Base-by-base conservation (phyloP, 306 rosid genomes). In the Vigna trinervia region DNA sequence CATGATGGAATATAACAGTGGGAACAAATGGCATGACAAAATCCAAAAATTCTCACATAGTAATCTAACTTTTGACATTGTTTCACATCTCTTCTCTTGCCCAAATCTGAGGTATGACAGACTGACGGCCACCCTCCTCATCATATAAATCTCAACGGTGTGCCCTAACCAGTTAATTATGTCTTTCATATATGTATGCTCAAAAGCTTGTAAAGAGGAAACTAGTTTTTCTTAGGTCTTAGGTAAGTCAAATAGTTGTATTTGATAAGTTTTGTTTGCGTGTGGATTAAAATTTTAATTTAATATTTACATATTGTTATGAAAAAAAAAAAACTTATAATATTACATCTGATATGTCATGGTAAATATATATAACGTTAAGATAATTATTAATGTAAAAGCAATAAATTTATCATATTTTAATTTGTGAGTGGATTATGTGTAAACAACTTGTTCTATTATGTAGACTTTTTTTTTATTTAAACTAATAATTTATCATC, bases 1-100 rank as follows among this genome's bases (percentile, higher is more conserved):
- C 68, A 83, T 85, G 83, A 77, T 75, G 79, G 50, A 26, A 13
- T 56, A 82, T 80, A 57, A 12, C 80, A 86, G 89, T 85, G 89
- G 79, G 85, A 80, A 81, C 78, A 78, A 81, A 74, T 73, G 68
- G 53, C 56, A 52, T 58, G 47, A 74, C 75, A 84, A 87, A 83
- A 87, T 88, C 89, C 84, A 90, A 83, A 39, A 81, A 53, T 59
- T 58, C 78, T 63, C 58, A 65, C 54, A 69, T 43, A 45, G 58
- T 71, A 43, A 72, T 75, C 28, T 65, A 74, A 65, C 87, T 82
- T 82, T 87, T 84, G 71, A 76, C 63, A 75, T 13, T 60, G 76
- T 19, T 75, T 50, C 74, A 83, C 80, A 81, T 86, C 50, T 11
- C 58, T 32, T 32, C 62, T 66, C 30, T 10, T 62, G 74, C 76